Evolutionary conservation across 1,139 yeast species (phyloP).

Genomic region (Candida dubliniensis): DNA sequence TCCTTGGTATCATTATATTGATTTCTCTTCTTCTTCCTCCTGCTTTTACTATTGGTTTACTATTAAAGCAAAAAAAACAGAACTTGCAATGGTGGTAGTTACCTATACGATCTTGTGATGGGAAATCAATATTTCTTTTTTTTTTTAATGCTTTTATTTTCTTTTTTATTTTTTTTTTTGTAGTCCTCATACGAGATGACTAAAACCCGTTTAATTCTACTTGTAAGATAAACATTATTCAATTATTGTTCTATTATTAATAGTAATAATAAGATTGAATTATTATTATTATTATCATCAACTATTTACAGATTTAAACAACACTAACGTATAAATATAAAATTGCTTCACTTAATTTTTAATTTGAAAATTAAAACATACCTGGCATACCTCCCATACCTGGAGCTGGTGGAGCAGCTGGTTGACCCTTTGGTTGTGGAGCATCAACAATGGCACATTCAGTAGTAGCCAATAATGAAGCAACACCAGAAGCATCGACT

Average conservation of each 20-base stretch:
- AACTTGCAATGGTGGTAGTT: too few relatives aligned
- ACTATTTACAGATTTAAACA: conserved; percentile 3
- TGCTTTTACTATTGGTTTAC: neutral
- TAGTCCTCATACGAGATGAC: neutral
- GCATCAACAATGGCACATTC: conserved; percentile 99
- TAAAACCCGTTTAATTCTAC: neutral
- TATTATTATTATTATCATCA: too few relatives aligned
- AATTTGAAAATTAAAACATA: conserved; percentile 1
- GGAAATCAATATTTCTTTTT: neutral
- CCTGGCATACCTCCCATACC: conserved; percentile 47
- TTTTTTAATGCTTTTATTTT: too few relatives aligned
- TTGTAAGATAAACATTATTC: too few relatives aligned
- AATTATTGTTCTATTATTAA: too few relatives aligned
- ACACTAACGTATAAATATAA: too few relatives aligned
- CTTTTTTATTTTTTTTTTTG: neutral
- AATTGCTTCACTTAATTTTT: too few relatives aligned
- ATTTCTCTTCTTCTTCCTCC: neutral
- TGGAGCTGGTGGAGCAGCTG: conserved; percentile 59
- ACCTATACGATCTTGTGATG: too few relatives aligned
- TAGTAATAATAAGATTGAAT: too few relatives aligned
- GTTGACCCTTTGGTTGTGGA: conserved; percentile 81
- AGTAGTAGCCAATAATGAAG: conserved; percentile 95
- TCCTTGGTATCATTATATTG: conserved; percentile 1
- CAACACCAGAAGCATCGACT: conserved; percentile 97
- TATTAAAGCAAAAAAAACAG: neutral